phyloP scores from a whole-genome alignment of 345 rosid species.

The Citrus cavaleriei region DNA sequence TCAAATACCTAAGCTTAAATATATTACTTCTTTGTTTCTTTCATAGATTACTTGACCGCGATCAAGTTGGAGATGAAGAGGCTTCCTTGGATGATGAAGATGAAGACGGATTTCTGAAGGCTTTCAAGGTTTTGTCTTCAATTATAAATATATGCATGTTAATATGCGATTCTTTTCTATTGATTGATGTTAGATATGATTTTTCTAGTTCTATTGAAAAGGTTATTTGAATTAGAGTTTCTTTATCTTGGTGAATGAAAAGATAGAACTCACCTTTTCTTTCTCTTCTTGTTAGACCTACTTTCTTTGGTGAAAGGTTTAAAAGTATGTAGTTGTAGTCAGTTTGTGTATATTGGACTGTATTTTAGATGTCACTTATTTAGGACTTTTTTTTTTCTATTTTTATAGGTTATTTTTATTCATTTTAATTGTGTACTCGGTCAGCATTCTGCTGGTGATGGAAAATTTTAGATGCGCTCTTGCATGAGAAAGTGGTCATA shows the following conservation, averaged over 20 bases:
- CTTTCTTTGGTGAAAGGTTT: neutral
- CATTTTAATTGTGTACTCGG: neutral
- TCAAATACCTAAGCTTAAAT: neutral
- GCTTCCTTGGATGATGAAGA: constrained; percentile 85
- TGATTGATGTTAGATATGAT: neutral
- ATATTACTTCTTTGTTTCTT: constrained; percentile 8
- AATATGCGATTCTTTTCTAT: neutral
- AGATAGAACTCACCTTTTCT: neutral
- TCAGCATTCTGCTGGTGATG: neutral
- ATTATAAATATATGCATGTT: neutral
- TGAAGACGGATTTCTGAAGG: constrained; percentile 94
- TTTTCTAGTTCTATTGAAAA: neutral
- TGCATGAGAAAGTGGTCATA: neutral
- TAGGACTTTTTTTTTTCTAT: neutral
- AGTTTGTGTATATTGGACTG: neutral
- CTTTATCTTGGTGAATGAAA: neutral
- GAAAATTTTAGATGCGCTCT: neutral
- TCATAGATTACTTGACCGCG: constrained; percentile 89
- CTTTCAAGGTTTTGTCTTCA: constrained; percentile 73
- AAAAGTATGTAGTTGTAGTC: neutral
- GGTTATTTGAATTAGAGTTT: neutral
- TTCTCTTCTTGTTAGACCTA: neutral
- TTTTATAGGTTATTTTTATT: neutral
- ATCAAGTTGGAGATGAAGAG: constrained; percentile 79
- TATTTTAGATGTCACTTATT: neutral